Conservation (phyloP, 1,139 yeast species). For the Geotrichum klebahnii region DNA sequence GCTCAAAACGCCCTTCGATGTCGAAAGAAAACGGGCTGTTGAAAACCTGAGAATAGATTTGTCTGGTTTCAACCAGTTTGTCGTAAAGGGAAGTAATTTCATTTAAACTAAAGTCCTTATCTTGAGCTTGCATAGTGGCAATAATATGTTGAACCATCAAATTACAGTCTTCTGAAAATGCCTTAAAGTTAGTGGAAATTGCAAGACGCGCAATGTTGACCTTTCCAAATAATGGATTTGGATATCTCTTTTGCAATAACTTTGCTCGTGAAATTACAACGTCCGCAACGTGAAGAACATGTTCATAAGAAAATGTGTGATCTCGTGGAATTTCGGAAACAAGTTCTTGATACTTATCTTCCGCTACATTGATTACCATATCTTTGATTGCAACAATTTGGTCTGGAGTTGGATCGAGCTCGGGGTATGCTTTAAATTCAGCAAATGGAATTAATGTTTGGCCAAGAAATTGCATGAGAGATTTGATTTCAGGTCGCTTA, state of each 20-base stretch:
- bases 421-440: conserved; percentile 42
- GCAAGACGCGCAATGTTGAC: conserved; percentile 54
- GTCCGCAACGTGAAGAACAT: conserved; percentile 59
- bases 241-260: conserved; percentile 56
- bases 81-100: conserved; percentile 62
- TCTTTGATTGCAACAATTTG: conserved; percentile 54
- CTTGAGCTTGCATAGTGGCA: conserved; percentile 43
- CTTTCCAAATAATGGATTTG: conserved; percentile 57
- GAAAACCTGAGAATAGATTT: conserved; percentile 51
- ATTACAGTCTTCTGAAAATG: conserved; percentile 62
- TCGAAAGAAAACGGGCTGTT: conserved; percentile 48
- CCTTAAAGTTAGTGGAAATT: conserved; percentile 54
- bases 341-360: conserved; percentile 55
- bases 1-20: conserved; percentile 57
- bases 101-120: conserved; percentile 46
- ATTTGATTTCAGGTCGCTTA: conserved; percentile 60
- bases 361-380: conserved; percentile 52
- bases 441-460: conserved; percentile 52
- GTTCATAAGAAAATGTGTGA: conserved; percentile 52
- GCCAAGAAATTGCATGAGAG: conserved; percentile 50
- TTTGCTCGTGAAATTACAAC: conserved; percentile 50
- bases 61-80: conserved; percentile 53
- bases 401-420: conserved; percentile 44
- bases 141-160: conserved; percentile 55
- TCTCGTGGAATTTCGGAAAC: conserved; percentile 64